Base-by-base conservation (phyloP, 164 flowering plant genomes). In the Hamamelis virginiana region DNA sequence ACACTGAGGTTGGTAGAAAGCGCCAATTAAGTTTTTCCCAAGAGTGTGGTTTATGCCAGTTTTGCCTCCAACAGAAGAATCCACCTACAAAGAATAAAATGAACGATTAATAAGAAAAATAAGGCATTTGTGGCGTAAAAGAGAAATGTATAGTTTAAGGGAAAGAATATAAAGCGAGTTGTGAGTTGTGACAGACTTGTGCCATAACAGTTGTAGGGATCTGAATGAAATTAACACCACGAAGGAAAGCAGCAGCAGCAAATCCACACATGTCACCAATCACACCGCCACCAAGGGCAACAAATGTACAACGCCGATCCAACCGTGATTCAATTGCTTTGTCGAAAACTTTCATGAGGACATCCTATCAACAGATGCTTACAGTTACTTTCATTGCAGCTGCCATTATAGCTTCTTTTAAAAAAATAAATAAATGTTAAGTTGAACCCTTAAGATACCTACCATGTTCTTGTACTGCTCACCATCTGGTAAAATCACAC, bases 141-240 rank as follows among this genome's bases (percentile, higher is more conserved):
- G 45, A 69, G 53, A 63, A 13, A 45, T 19, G 14, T 11, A 64
- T 25, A 25, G n/a, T 55, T 56, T 14, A 10, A 53, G 25, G 38
- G 26, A 21, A 55, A 44, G 12, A 27, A 12, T 26, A 59, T 58
- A 19, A 19, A 27, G 65, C 13, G 13, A 59, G 9, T 23, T 68
- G 19, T 18, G 25, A 14, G 16, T 8, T 43, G 57, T 22, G n/a
- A 70, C 62, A 66, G 15, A 92, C 99, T 96, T 96, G 99, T 38
- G 99, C 90, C 99, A 96, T 96, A 38, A 96, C 97, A 73, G 99
- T 96, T 13, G 99, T 96, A 27, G 99, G 99, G 74, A 96, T 96
- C 80, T 96, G 99, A 80, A 96, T 90, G 69, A 96, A 96, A 74
- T 93, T 93, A 58, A 96, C 98, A 69, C 99, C 99, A 62, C 99